phyloP scores from a whole-genome alignment of 2,329 filamentous ascomycete species.

The Fusarium sp. region DNA sequence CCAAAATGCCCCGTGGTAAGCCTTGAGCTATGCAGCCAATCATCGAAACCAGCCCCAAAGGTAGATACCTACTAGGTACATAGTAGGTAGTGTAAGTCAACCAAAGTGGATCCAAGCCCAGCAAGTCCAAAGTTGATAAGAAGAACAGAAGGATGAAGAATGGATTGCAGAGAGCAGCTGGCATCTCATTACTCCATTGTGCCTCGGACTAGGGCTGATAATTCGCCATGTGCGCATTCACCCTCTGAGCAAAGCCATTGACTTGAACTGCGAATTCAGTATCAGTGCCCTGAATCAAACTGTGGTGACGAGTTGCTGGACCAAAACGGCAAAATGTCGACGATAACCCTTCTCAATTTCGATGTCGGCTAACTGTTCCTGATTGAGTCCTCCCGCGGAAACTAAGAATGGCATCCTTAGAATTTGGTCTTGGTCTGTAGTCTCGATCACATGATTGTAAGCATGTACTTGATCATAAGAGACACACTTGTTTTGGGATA shows the following conservation, averaged over 20 bases:
- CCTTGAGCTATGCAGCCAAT: slow-evolving; percentile 15
- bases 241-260: slow-evolving; percentile 1
- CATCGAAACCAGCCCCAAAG: not conserved
- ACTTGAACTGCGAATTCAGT: slow-evolving; percentile 20
- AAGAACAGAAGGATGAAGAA: not conserved
- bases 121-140: not conserved
- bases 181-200: no score
- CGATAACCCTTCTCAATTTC: slow-evolving; percentile 18
- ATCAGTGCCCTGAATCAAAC: slow-evolving; percentile 25
- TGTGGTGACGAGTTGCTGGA: not conserved
- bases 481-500: slow-evolving; percentile 5
- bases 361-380: slow-evolving; percentile 9
- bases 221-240: slow-evolving; percentile 14
- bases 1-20: slow-evolving; percentile 20
- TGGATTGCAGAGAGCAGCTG: not conserved
- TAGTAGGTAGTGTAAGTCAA: no score
- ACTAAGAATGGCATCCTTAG: not conserved
- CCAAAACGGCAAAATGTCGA: slow-evolving; percentile 24
- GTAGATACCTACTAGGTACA: no score
- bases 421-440: slow-evolving; percentile 22
- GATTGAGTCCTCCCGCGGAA: not conserved
- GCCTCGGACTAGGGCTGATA: not conserved
- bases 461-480: not conserved
- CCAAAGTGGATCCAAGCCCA: not conserved
- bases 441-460: slow-evolving; percentile 25